Evolutionary conservation across 2,329 filamentous ascomycete genomes (phyloP).

Genomic region (Aspergillus piperis): DNA sequence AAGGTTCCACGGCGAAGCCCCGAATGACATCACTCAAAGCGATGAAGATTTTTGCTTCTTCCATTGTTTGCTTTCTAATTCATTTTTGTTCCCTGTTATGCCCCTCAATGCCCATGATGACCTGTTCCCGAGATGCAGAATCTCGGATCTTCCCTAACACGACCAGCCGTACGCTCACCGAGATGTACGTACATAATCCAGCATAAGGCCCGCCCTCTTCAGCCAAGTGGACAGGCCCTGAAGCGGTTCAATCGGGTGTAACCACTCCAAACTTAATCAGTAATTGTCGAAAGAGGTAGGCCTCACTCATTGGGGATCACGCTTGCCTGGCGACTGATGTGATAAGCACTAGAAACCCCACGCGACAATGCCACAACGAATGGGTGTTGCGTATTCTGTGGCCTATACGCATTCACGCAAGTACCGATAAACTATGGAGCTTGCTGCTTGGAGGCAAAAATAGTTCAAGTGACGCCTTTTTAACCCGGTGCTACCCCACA

Average conservation of each 20-base stretch:
- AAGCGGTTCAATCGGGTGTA: not conserved
- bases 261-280: not conserved
- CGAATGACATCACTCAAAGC: not conserved
- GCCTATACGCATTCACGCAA: not conserved
- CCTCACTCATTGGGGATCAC: too few species aligned
- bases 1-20: not conserved
- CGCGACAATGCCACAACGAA: too few species aligned
- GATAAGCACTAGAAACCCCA: too few species aligned
- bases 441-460: not conserved
- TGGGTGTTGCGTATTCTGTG: too few species aligned
- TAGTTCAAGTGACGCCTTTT: too few species aligned
- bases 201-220: not conserved
- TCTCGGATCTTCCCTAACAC: not conserved
- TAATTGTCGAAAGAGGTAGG: too few species aligned
- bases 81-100: not conserved
- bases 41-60: not conserved
- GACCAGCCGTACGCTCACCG: not conserved
- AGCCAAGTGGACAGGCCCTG: not conserved
- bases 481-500: too few species aligned
- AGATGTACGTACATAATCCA: not conserved
- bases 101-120: not conserved
- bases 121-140: not conserved
- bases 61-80: not conserved
- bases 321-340: too few species aligned
- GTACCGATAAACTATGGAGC: not conserved